These are phyloP conservation scores for Boletus sp. DNA, from an alignment of 1,284 basidiomycete genomes.

Conservation along the genomic window DNA sequence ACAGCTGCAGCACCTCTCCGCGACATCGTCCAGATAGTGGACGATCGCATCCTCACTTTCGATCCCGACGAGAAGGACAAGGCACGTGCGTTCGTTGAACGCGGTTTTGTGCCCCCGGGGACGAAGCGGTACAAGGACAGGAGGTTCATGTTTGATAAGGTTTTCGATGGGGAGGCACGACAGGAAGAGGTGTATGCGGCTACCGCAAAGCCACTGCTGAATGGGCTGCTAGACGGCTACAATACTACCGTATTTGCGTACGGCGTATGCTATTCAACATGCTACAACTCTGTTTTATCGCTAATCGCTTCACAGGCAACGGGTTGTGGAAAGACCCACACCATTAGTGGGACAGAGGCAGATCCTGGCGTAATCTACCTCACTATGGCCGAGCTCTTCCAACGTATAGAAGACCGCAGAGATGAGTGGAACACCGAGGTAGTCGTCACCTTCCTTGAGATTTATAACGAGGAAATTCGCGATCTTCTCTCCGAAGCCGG, in stretches of 20 bases:
- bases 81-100: constrained; percentile 68
- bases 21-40: constrained; percentile 74
- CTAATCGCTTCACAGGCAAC: constrained; percentile 66
- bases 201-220: constrained; percentile 80
- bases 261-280: constrained; percentile 61
- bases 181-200: constrained; percentile 85
- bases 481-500: constrained; percentile 82
- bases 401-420: constrained; percentile 78
- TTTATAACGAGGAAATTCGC: constrained; percentile 98
- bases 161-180: constrained; percentile 74
- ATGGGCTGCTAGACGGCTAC: constrained; percentile 86
- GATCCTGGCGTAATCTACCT: constrained; percentile 93
- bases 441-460: constrained; percentile 90
- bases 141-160: constrained; percentile 92
- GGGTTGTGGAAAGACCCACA: constrained; percentile 97
- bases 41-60: constrained; percentile 90
- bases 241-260: constrained; percentile 97
- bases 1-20: constrained; percentile 56
- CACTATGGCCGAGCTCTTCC: constrained; percentile 95
- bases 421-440: constrained; percentile 84
- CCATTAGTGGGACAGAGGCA: constrained; percentile 83
- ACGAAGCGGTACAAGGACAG: constrained; percentile 90
- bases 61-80: constrained; percentile 87
- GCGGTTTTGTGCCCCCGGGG: constrained; percentile 78
- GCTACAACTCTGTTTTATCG: constrained; percentile 10